Evolutionary conservation across 2,329 filamentous ascomycete genomes (phyloP), one percentile per base, ranked within the genome.

Genomic region (Cordyceps cicadae): DNA sequence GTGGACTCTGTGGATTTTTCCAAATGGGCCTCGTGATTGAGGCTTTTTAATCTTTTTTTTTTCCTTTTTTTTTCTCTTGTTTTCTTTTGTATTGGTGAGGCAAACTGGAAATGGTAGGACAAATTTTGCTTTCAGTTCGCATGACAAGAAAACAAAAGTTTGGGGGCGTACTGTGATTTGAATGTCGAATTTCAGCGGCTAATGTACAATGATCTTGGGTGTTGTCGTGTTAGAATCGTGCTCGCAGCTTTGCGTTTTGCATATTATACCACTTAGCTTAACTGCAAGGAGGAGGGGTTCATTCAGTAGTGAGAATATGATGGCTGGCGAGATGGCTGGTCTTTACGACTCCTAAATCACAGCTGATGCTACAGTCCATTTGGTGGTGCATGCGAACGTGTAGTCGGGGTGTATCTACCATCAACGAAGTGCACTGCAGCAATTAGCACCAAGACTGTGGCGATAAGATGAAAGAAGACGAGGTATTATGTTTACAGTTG

Each of bases 1-100:
- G 74, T 79, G 46, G 77, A 81, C 15, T 76, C 75, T 51, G 69
- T 80, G 24, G 78, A 81, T 66, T 81, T 81, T 63, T 80, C 79
- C 1, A 77, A 75, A 65, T 81, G 79, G 79, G 75, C 75, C 49
- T 78, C 64, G 69, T 46, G 56, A 29, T 12, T 5, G 14, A 12
- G 19, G 50, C n/a, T 17, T 15, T 37, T 14, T 14, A 37, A 37
- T 37, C 34, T 11, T 37, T 9, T 3, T 37, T 11, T 11, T 46
- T 17, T 61, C 53, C 45, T 4, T 14, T 12, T 12, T 34, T 5
- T 8, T 37, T 37, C 2, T 37, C 8, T 37, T 46, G 11, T 61
- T 53, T 61, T 21, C 19, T 24, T 34, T 37, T 52, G 54, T 58
- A 32, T 52, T 57, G 46, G 32, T 52, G 50, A 19, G 29, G 41